These are phyloP conservation scores for Russula brevipes DNA, from an alignment of 768 basidiomycete species.

Conservation along the genomic window DNA sequence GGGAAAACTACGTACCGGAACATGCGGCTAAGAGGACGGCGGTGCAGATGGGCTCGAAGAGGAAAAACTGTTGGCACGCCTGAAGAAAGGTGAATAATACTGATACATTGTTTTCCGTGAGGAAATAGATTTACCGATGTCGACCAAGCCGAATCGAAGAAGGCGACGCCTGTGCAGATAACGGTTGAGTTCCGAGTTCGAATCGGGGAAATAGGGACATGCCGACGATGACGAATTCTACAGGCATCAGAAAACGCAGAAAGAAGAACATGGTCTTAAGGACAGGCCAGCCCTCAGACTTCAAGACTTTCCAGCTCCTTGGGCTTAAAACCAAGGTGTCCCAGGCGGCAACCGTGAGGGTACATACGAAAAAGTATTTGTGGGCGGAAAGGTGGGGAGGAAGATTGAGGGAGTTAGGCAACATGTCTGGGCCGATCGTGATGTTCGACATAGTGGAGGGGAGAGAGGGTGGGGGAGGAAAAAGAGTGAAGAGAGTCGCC, in stretches of 20 bases:
- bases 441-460: slow-evolving; percentile 16
- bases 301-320: slow-evolving; percentile 66
- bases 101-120: background rate
- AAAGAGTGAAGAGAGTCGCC: background rate
- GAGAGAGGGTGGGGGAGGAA: background rate
- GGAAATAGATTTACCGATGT: slow-evolving; percentile 40
- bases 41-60: slow-evolving; percentile 84
- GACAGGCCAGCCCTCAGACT: slow-evolving; percentile 60
- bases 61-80: slow-evolving; percentile 65
- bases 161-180: slow-evolving; percentile 59
- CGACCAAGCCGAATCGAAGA: slow-evolving; percentile 72
- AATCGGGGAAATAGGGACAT: slow-evolving; percentile 20
- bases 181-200: background rate
- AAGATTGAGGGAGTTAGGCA: slow-evolving; percentile 68
- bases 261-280: slow-evolving; percentile 76
- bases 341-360: slow-evolving; percentile 86
- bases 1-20: slow-evolving; percentile 40
- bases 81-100: slow-evolving; percentile 27
- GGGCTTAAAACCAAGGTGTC: slow-evolving; percentile 83
- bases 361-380: slow-evolving; percentile 88
- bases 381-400: slow-evolving; percentile 76
- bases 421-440: slow-evolving; percentile 9
- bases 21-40: slow-evolving; percentile 72
- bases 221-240: slow-evolving; percentile 76
- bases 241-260: slow-evolving; percentile 69